These are phyloP conservation scores for Galeopsis tetrahit DNA, from an alignment of 257 asterid genomes.

Conservation along the genomic window DNA sequence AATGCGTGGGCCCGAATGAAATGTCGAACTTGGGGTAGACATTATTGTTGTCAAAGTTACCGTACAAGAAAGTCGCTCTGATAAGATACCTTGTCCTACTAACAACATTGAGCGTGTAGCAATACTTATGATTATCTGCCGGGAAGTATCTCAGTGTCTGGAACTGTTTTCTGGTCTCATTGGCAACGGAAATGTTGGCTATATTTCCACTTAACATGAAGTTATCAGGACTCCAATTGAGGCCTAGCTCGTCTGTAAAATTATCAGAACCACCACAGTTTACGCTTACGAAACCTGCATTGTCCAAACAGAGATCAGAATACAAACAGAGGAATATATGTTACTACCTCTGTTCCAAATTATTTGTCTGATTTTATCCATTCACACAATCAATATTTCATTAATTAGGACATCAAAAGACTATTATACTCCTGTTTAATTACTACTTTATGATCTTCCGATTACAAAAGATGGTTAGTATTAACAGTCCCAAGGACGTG, in stretches of 20 bases:
- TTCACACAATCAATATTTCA: too few species aligned
- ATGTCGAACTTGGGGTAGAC: conserved; percentile 94
- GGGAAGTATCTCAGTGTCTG: conserved; percentile 78
- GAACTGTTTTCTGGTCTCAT: conserved; percentile 77
- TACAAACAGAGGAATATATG: background rate
- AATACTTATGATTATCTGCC: conserved; percentile 81
- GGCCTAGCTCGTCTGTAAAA: conserved; percentile 78
- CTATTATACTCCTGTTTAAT: too few species aligned
- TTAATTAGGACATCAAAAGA: too few species aligned
- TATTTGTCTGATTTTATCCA: too few species aligned
- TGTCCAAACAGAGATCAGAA: conserved; percentile 21
- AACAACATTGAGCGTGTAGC: conserved; percentile 73
- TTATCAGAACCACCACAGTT: conserved; percentile 84
- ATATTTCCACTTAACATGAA: conserved; percentile 58
- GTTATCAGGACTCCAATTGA: conserved; percentile 73
- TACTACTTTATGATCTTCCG: too few species aligned
- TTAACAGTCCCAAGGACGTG: background rate
- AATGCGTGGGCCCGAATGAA: conserved; percentile 87
- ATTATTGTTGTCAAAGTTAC: conserved; percentile 71
- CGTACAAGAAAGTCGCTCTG: conserved; percentile 90
- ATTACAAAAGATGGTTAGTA: too few species aligned
- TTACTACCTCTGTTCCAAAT: background rate
- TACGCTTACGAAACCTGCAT: conserved; percentile 88
- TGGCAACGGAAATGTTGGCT: conserved; percentile 58
- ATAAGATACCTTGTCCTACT: conserved; percentile 86